A percentile compares a stretch with the other conserved stretches of the same genome.
phyloP scores from a whole-genome alignment of 345 rosid species.

The Arabidopsis arenosa region DNA sequence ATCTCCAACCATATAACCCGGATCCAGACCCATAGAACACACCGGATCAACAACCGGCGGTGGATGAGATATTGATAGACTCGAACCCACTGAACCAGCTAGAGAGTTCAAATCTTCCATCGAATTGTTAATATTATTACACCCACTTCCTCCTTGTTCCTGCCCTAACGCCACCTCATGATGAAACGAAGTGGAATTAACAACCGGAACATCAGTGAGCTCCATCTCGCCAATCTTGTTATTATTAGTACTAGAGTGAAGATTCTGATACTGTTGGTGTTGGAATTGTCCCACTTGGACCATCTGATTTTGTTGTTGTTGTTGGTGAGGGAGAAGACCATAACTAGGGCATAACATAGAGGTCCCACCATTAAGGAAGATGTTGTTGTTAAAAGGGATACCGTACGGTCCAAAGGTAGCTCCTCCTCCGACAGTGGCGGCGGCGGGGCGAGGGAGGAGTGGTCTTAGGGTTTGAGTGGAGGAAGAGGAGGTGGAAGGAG shows the following conservation, averaged over 20 bases:
- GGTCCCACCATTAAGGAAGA: slow-evolving; percentile 38
- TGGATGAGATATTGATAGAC: slow-evolving; percentile 52
- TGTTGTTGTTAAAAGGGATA: slow-evolving; percentile 37
- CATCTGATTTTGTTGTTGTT: slow-evolving; percentile 43
- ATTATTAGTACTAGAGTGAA: slow-evolving; percentile 3
- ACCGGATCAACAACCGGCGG: slow-evolving; percentile 34
- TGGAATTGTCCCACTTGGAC: slow-evolving; percentile 41
- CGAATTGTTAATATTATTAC: slow-evolving; percentile 23
- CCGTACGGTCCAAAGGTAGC: slow-evolving; percentile 40
- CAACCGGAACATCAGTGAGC: slow-evolving; percentile 27
- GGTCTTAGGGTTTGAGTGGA: slow-evolving; percentile 76
- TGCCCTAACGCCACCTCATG: slow-evolving; percentile 36
- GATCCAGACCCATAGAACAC: slow-evolving; percentile 55
- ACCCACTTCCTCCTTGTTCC: slow-evolving; percentile 34
- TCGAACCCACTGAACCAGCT: slow-evolving; percentile 56
- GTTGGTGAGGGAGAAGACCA: slow-evolving; percentile 35
- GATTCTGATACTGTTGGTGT: slow-evolving; percentile 47
- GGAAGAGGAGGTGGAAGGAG: slow-evolving; percentile 57
- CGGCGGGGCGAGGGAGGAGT: slow-evolving; percentile 87
- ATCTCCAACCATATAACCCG: slow-evolving; percentile 49
- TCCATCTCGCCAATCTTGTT: slow-evolving; percentile 31
- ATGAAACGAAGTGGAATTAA: slow-evolving; percentile 20
- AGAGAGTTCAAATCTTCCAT: slow-evolving; percentile 48
- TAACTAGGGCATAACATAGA: slow-evolving; percentile 42
- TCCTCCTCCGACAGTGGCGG: slow-evolving; percentile 22